phyloP scores from a whole-genome alignment of 768 basidiomycete genomes.

The Lyophyllum semitale region DNA sequence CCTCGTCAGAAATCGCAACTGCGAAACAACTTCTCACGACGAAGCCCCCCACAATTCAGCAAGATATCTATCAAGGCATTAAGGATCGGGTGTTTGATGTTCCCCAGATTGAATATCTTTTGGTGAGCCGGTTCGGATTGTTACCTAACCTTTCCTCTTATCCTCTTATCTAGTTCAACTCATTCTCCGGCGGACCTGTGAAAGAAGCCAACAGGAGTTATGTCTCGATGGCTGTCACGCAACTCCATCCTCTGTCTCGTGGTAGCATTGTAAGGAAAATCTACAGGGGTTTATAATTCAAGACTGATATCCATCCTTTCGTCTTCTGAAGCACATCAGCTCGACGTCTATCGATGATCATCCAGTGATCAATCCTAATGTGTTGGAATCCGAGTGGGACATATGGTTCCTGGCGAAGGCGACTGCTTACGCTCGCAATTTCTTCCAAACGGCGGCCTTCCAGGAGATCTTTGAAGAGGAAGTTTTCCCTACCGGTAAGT shows the following conservation, averaged over 20 bases:
- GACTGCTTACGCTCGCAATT: constrained; percentile 30
- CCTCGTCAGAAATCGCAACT: constrained; percentile 18
- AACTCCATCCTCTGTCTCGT: constrained; percentile 47
- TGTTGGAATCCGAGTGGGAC: constrained; percentile 34
- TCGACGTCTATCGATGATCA: constrained; percentile 23
- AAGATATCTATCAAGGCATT: constrained; percentile 28
- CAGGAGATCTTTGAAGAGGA: constrained; percentile 30
- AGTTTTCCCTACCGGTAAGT: constrained; percentile 28
- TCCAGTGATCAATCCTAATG: constrained; percentile 28
- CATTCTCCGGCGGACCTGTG: constrained; percentile 27
- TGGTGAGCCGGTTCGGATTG: constrained; percentile 19
- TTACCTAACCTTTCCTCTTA: background rate
- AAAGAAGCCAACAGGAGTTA: constrained; percentile 33
- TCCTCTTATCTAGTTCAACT: constrained; percentile 27
- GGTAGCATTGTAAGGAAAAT: constrained; percentile 35
- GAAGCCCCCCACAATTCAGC: constrained; percentile 29
- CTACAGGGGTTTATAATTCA: background rate
- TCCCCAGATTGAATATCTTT: constrained; percentile 30
- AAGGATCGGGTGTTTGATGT: constrained; percentile 25
- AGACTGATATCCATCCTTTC: background rate
- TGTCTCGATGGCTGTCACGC: constrained; percentile 32
- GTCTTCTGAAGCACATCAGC: background rate
- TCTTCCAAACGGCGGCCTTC: constrained; percentile 30
- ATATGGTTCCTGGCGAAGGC: constrained; percentile 32
- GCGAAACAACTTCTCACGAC: constrained; percentile 22